Conservation (phyloP, 257 asterid genomes). For the Verbascum thapsus region DNA sequence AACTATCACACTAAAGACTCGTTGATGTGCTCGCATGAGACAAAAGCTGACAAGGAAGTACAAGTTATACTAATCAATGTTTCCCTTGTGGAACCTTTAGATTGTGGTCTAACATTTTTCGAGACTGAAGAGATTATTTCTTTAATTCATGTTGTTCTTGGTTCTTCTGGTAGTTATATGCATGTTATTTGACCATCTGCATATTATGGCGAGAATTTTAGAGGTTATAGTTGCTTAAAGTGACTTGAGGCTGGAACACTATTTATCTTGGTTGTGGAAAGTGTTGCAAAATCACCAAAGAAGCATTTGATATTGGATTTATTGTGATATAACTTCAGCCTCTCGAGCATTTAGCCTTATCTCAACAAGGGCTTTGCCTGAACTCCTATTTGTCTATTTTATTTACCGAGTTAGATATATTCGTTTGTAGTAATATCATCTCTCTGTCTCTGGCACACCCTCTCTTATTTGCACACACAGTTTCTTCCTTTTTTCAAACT, state of each 20-base stretch:
- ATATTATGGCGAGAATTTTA: slow-evolving; percentile 1
- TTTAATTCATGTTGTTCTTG: slow-evolving; percentile 14
- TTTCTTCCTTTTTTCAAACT: too few relatives aligned
- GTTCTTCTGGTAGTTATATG: slow-evolving; percentile 5
- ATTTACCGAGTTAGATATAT: background rate
- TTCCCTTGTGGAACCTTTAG: too few relatives aligned
- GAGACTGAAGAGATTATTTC: slow-evolving; percentile 5
- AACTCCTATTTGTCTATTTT: background rate
- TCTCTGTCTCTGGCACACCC: too few relatives aligned
- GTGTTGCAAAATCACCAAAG: background rate
- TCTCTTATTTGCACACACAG: too few relatives aligned
- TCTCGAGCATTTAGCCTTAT: slow-evolving; percentile 5
- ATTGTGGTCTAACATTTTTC: slow-evolving; percentile 16
- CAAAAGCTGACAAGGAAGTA: background rate
- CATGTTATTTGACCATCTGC: slow-evolving; percentile 11
- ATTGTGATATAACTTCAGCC: background rate
- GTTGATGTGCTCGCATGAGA: slow-evolving; percentile 21
- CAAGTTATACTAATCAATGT: too few relatives aligned
- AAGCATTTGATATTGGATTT: slow-evolving; percentile 1
- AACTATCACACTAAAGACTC: slow-evolving; percentile 2
- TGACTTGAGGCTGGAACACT: background rate
- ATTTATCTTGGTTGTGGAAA: too few relatives aligned
- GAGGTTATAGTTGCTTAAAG: background rate
- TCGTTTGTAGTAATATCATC: background rate
- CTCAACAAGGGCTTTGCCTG: too few relatives aligned